Base-by-base conservation (phyloP, 1,284 basidiomycete genomes). In the Cystobasidium slooffiae region DNA sequence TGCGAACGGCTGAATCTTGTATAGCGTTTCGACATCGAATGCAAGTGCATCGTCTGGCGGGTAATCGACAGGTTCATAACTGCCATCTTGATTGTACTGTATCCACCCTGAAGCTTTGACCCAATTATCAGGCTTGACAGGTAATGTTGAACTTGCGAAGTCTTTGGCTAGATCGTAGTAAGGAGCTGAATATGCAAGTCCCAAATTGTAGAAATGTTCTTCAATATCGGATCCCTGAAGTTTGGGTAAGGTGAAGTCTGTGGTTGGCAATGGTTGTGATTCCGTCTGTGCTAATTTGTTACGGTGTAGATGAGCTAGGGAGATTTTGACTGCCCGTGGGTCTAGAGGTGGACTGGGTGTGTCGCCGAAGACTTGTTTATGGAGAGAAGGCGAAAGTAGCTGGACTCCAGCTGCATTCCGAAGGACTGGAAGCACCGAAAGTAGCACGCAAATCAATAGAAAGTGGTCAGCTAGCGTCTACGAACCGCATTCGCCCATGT, bases 1-100 rank as follows among this genome's bases (percentile, higher is more conserved):
- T 1, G 96, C 87, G 79, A 89, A 94, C 0, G 88, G 88, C 58
- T 91, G 89, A 75, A 92, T 87, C 49, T 87, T 87, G 52, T 76
- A 78, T 85, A 99, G 87, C 0, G 93, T 94, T 83, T 99, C 96
- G 63, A 99, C 92, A 82, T 99, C 97, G 78, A 99, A 97, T 0
- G 89, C 88, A 67, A 98, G 86, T 82, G 89, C 87, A 65, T 89
- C 84, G 79, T 96, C 85, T 58, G 82, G 80, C 16, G 79, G 79
- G 62, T 76, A 80, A 3, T 76, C 75, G 14, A 85, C 82, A 8
- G 79, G 67, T 18, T 81, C 78, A 22, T 63, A 79, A 46, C 78
- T 79, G 0, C 81, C 79, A 79, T 86, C 84, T 12, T 85, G 84
- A 80, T 88, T 80, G 82, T 98, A 98, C 78, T 90, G 90, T 1